Base-by-base conservation (phyloP, 495 filamentous ascomycete genomes). In the Penicillium turbatum region DNA sequence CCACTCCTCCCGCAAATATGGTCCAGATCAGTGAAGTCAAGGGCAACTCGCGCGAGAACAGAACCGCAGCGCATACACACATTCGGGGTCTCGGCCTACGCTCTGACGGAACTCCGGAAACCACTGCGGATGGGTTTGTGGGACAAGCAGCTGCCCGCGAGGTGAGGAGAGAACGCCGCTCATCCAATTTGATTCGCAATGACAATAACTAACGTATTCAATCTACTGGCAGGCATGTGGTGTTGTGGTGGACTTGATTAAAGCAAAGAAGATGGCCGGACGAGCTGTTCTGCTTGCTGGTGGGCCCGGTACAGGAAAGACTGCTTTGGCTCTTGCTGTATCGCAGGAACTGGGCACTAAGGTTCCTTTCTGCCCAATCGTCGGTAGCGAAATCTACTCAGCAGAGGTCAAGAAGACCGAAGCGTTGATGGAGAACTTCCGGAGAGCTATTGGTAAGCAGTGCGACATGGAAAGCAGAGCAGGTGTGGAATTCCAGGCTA, bases 381-480 rank as follows among this genome's bases (percentile, higher is more conserved):
- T 95, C 27, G 93, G 90, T 54, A 96, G 91, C 72, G 93, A 98
- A 65, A 86, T 98, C 59, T 98, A 96, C 75, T 92, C 88, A 40
- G 86, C 92, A 35, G 93, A 98, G 72, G 89, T 98, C 53, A 97
- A 97, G 82, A 98, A 98, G 82, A 97, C 93, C 16, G 93, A 98
- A 71, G 87, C 93, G 34, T 76, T 98, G 65, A 97, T 96, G 90
- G 93, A 98, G 78, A 96, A 96, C 70, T 98, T 98, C 71, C 82
- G 93, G 68, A 77, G 92, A 66, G 92, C 93, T 38, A 98, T 97
- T 65, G 93, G 93, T 77, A 73, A 53, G 75, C 54, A 24, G 61
- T 32, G 7, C 27, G 24, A 26, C 10, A 39, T 27, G 10, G 3
- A 47, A 51, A 15, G 31, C 19, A 21, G 44, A 36, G 39, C 39